These are phyloP conservation scores for Gastrolobium bilobum DNA, from an alignment of 306 rosid species.

Conservation along the genomic window DNA sequence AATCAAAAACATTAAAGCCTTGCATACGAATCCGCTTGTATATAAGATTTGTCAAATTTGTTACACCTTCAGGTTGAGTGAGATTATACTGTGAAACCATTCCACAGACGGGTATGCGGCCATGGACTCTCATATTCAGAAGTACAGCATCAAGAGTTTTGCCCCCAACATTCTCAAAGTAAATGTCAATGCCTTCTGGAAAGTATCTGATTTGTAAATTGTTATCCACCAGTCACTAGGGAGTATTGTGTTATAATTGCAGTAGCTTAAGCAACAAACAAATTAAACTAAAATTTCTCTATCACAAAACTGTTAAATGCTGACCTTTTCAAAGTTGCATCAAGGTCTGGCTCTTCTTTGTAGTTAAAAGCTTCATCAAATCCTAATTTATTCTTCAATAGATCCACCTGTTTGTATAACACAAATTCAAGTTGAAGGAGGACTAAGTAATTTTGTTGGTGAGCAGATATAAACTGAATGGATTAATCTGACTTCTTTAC, in stretches of 20 bases:
- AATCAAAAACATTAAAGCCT: neutral
- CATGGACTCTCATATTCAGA: conserved; percentile 2
- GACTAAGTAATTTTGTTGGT: neutral
- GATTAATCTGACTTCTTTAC: neutral
- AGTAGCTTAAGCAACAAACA: neutral
- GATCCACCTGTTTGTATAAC: conserved; percentile 42
- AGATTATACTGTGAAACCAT: conserved; percentile 5
- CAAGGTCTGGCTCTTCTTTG: conserved; percentile 50
- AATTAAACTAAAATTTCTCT: neutral
- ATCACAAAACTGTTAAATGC: neutral
- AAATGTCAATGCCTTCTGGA: conserved; percentile 36
- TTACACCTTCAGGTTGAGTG: conserved; percentile 8
- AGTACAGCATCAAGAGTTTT: conserved; percentile 29
- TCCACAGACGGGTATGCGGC: conserved; percentile 10
- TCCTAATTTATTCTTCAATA: conserved; percentile 50
- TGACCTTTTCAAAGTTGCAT: conserved; percentile 45
- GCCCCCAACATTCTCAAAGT: conserved; percentile 29
- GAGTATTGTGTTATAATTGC: neutral
- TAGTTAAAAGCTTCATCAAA: conserved; percentile 52
- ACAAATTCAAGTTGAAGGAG: neutral
- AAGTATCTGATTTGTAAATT: conserved; percentile 24
- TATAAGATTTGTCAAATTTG: conserved; percentile 21
- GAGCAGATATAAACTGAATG: neutral
- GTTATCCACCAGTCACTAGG: neutral
- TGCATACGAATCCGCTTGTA: neutral